Conservation (phyloP, 1,284 basidiomycete genomes). For the Pseudozyma pruni region DNA sequence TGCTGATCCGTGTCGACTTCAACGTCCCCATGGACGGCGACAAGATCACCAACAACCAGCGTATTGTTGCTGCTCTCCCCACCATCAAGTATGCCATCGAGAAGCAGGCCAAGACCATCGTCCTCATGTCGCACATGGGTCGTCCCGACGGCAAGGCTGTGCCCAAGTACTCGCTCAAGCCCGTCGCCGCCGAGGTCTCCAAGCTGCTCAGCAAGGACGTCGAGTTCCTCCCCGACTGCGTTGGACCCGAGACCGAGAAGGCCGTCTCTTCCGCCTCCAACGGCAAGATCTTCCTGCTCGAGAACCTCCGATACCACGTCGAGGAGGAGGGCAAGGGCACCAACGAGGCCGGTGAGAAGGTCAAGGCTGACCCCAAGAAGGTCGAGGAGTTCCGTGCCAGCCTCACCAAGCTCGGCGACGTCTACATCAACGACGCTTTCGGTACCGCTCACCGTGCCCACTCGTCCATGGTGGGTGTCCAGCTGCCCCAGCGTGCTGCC, state of each 20-base stretch:
- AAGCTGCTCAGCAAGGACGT: constrained; percentile 69
- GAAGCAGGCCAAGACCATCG: constrained; percentile 82
- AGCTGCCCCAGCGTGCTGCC: constrained; percentile 90
- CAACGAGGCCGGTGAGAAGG: constrained; percentile 91
- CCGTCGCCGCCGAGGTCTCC: constrained; percentile 74
- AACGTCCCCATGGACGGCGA: constrained; percentile 88
- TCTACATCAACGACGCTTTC: constrained; percentile 99
- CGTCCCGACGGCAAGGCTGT: constrained; percentile 93
- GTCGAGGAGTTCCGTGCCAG: constrained; percentile 86
- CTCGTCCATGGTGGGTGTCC: constrained; percentile 97
- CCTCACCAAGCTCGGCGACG: constrained; percentile 91
- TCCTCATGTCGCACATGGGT: constrained; percentile 98
- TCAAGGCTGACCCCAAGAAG: constrained; percentile 85
- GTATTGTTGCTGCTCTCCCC: constrained; percentile 94
- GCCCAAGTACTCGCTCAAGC: constrained; percentile 89
- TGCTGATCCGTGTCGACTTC: constrained; percentile 82
- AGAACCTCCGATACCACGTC: constrained; percentile 98
- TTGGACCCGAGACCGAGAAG: constrained; percentile 83
- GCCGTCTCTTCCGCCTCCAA: constrained; percentile 77
- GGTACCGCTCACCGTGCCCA: constrained; percentile 98
- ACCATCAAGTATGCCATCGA: constrained; percentile 95
- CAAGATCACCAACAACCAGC: constrained; percentile 92
- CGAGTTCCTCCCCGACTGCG: constrained; percentile 85
- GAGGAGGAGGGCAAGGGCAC: constrained; percentile 96
- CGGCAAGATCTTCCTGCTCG: constrained; percentile 89